A percentile compares a stretch with the other conserved stretches of the same genome.
Conservation (phyloP, 495 filamentous ascomycete genomes). For the Tuber indicum region DNA sequence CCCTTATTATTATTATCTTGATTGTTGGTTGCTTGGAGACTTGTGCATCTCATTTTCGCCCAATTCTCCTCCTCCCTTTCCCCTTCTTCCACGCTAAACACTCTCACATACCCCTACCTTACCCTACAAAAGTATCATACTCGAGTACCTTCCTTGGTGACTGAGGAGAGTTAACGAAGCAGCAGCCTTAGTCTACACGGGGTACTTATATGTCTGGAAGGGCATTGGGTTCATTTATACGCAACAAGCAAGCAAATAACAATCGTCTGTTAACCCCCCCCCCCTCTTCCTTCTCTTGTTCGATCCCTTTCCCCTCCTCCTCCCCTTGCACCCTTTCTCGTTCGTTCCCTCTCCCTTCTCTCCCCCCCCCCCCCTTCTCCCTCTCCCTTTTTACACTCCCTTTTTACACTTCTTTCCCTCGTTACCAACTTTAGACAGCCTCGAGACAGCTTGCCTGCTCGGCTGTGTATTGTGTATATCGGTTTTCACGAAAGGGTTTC, state of each 20-base stretch:
- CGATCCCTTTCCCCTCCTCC: slow-evolving; percentile 9
- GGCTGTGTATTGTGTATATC: slow-evolving; percentile 23
- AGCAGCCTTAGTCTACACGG: neutral
- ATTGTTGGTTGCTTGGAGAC: neutral
- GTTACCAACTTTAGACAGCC: slow-evolving; percentile 24
- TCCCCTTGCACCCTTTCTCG: slow-evolving; percentile 27
- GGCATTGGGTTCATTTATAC: neutral
- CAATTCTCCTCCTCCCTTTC: neutral
- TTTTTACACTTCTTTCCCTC: neutral
- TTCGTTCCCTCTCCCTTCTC: slow-evolving; percentile 14
- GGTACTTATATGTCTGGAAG: neutral
- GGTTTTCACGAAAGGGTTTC: slow-evolving; percentile 5
- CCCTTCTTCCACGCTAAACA: neutral
- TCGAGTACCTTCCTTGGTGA: neutral
- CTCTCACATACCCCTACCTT: neutral
- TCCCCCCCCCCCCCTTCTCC: neutral
- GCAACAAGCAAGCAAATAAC: slow-evolving; percentile 8
- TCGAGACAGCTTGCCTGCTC: slow-evolving; percentile 41
- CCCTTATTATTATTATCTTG: neutral
- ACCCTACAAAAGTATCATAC: neutral
- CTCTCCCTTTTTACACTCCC: neutral
- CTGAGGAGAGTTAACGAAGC: neutral
- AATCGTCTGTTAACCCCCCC: slow-evolving; percentile 31
- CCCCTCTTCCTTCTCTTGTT: slow-evolving; percentile 18
- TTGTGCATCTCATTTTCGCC: neutral